Base-by-base conservation (phyloP, 1,284 basidiomycete species). In the Cutaneotrichosporon sp. region DNA sequence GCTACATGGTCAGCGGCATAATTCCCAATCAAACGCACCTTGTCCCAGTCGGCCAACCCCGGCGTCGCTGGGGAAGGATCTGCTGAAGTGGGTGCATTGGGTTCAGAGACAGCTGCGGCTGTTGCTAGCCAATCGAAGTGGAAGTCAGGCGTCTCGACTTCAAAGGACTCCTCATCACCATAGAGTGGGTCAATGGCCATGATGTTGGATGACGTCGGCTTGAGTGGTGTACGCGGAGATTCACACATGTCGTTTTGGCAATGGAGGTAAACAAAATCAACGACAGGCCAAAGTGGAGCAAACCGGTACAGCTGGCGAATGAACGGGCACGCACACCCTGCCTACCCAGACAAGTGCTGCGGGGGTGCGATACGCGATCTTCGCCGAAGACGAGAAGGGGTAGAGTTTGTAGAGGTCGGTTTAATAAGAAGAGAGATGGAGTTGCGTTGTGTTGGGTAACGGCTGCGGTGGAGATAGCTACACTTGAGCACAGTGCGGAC, bases 121-220 rank as follows among this genome's bases (percentile, higher is more conserved):
- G 38, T 14, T 14, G 39, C 31, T 4, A 49, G 60, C 64, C 65
- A 71, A 31, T 68, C 64, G 41, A 65, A 71, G 42, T 71, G 63
- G 31, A 71, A 70, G 51, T 70, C 65, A 1, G 69, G 69, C 9
- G 64, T 51, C 19, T 57, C 51, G 31, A 68, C 59, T 3, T 68
- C 63, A 20, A 69, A 65, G 16, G 64, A 65, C 11, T 60, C 54
- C 20, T 60, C 59, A 14, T 57, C 48, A 33, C 51, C 48, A 19
- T 29, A 33, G 20, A 39, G 16, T 11, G 43, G 22, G 10, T 38
- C 42, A 3, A 46, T 29, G 3, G n/a, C 27, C 20, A 25, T 20
- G 6, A 20, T 14, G 16, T 24, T 22, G 3, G 17, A 17, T 6
- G 24, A 12, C 4, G 14, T 24, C 4, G 39, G n/a, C 14, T 22